Conservation (phyloP, 1,139 yeast genomes). For the Pichia sp. region DNA sequence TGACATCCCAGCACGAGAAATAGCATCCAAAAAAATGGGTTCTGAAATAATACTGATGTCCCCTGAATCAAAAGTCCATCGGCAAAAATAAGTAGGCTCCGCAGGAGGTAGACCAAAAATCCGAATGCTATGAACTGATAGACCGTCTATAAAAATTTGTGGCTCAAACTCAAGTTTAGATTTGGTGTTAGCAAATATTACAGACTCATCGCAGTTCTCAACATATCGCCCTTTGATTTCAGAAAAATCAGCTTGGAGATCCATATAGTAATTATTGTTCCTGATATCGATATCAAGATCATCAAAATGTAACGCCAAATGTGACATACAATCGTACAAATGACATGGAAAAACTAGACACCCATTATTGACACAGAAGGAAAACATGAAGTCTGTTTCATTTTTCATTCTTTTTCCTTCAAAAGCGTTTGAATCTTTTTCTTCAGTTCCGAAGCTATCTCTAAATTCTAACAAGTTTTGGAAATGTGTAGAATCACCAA, state of each 20-base stretch:
- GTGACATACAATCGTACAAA: conserved; percentile 57
- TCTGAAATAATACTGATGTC: conserved; percentile 51
- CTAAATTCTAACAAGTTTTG: conserved; percentile 77
- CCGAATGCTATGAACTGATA: conserved; percentile 77
- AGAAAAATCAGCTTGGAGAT: conserved; percentile 57
- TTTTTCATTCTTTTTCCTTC: conserved; percentile 40
- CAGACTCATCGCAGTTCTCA: conserved; percentile 29
- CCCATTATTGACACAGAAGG: conserved; percentile 67
- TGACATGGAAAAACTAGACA: conserved; percentile 68
- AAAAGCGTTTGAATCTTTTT: conserved; percentile 5
- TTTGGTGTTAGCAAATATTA: conserved; percentile 25
- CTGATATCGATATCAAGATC: conserved; percentile 72
- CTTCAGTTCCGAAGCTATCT: conserved; percentile 19
- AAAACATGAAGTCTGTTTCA: conserved; percentile 71
- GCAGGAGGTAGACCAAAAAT: conserved; percentile 89
- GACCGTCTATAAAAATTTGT: conserved; percentile 56
- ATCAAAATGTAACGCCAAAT: conserved; percentile 60
- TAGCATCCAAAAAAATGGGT: conserved; percentile 43
- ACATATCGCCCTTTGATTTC: conserved; percentile 42
- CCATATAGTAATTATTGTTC: conserved; percentile 92
- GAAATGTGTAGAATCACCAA: conserved; percentile 82
- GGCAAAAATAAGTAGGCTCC: conserved; percentile 82
- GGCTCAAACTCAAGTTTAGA: conserved; percentile 29
- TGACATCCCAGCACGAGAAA: conserved; percentile 42
- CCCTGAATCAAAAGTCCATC: conserved; percentile 81